Conservation (phyloP, 2,329 filamentous ascomycete species). For the Acrocalymma vagum region DNA sequence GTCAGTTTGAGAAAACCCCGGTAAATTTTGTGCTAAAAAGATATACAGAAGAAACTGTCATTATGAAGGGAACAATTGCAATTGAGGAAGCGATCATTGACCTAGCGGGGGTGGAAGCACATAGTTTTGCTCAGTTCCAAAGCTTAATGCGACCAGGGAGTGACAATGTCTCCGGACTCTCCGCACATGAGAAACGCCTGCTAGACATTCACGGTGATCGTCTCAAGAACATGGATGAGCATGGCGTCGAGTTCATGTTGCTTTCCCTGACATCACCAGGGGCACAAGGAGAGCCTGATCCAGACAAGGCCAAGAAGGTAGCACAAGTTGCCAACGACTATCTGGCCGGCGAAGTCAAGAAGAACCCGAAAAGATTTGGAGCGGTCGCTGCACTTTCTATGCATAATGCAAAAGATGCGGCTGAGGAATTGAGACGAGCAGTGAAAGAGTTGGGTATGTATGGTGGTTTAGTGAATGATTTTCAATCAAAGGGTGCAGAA, state of each 20-base stretch:
- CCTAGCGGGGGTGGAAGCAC: slow-evolving; percentile 31
- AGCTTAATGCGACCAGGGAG: slow-evolving; percentile 31
- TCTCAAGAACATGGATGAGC: slow-evolving; percentile 35
- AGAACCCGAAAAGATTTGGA: slow-evolving; percentile 36
- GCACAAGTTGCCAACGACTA: slow-evolving; percentile 37
- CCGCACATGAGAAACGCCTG: slow-evolving; percentile 30
- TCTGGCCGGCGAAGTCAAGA: slow-evolving; percentile 31
- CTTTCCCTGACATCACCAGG: slow-evolving; percentile 39
- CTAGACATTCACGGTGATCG: slow-evolving; percentile 38
- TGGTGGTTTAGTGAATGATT: slow-evolving; percentile 62
- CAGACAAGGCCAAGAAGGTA: slow-evolving; percentile 31
- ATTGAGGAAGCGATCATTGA: slow-evolving; percentile 40
- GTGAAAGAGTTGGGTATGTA: slow-evolving; percentile 63
- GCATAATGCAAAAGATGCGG: slow-evolving; percentile 42
- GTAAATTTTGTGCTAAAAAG: too few species aligned
- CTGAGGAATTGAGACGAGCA: slow-evolving; percentile 36
- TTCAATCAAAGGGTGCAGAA: slow-evolving; percentile 37
- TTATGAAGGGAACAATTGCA: slow-evolving; percentile 36
- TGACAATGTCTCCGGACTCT: slow-evolving; percentile 27
- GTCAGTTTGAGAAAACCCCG: too few species aligned
- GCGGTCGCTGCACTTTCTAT: slow-evolving; percentile 41
- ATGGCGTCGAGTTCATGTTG: slow-evolving; percentile 41
- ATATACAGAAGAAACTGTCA: too few species aligned
- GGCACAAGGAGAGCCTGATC: slow-evolving; percentile 31
- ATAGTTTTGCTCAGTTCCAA: slow-evolving; percentile 38